Percentiles rank a stretch among this genome's conserved stretches.
These are phyloP conservation scores for Colletotrichum cordylinicola DNA, from an alignment of 2,329 filamentous ascomycete genomes.

Conservation along the genomic window DNA sequence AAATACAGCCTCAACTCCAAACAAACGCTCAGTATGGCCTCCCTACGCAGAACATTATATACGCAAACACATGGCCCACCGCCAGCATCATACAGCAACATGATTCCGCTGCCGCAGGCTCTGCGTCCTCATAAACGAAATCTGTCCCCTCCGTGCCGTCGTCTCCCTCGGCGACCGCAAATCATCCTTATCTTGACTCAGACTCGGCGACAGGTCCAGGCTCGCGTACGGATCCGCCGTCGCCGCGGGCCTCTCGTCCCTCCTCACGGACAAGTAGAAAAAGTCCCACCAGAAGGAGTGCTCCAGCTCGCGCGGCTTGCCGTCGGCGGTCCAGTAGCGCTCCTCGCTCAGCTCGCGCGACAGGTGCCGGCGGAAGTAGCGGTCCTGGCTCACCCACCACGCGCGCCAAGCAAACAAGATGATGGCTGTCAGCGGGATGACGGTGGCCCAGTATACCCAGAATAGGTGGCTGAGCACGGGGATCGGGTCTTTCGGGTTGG, in stretches of 20 bases:
- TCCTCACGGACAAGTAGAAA: conserved; percentile 42
- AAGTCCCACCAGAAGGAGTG: conserved; percentile 49
- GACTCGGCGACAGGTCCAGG: conserved; percentile 9
- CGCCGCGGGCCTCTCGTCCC: conserved; percentile 30
- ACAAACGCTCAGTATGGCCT: neutral
- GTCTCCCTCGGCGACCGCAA: conserved; percentile 10
- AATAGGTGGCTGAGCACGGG: conserved; percentile 45
- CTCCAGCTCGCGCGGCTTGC: conserved; percentile 46
- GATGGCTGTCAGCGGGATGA: conserved; percentile 46
- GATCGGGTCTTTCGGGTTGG: conserved; percentile 28
- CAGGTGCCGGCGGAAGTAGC: conserved; percentile 50
- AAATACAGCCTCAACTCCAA: neutral
- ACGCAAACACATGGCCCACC: neutral
- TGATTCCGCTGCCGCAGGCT: conserved; percentile 13
- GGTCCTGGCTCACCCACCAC: conserved; percentile 54
- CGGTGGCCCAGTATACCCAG: conserved; percentile 53
- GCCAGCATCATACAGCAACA: neutral
- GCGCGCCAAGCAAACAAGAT: conserved; percentile 49
- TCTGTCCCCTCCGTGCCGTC: conserved; percentile 12
- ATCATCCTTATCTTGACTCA: conserved; percentile 15
- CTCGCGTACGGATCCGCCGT: neutral
- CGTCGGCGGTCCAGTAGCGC: conserved; percentile 52
- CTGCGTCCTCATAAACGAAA: conserved; percentile 14
- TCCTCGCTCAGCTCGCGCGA: conserved; percentile 53
- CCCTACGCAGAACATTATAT: neutral